These are phyloP conservation scores for Teunomyces funiuensis DNA, from an alignment of 805 yeast species.

Conservation along the genomic window DNA sequence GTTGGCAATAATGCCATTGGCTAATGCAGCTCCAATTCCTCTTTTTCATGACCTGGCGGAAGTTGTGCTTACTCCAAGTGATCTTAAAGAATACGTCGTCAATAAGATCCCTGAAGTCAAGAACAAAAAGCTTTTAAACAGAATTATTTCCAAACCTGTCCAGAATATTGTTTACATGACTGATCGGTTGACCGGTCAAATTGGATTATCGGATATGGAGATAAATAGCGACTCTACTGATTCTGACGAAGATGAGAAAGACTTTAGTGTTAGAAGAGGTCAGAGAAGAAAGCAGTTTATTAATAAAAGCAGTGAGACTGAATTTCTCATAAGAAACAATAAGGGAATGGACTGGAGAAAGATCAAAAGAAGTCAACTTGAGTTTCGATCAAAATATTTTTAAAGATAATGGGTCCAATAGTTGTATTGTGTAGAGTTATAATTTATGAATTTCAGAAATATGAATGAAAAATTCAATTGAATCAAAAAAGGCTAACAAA, in stretches of 20 bases:
- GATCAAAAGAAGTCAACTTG: not conserved
- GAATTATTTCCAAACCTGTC: conserved; percentile 9
- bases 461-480: too few species aligned
- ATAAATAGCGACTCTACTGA: conserved; percentile 6
- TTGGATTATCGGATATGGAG: not conserved
- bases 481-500: too few species aligned
- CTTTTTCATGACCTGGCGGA: conserved; percentile 10
- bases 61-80: conserved; percentile 8
- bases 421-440: too few species aligned
- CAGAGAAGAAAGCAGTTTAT: not conserved
- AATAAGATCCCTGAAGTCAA: conserved; percentile 2
- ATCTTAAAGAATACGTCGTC: conserved; percentile 4
- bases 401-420: too few species aligned
- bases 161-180: conserved; percentile 8
- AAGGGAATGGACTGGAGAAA: not conserved
- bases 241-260: conserved; percentile 4
- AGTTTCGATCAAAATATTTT: not conserved
- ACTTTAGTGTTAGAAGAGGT: not conserved
- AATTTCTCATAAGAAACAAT: not conserved
- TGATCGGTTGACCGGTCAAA: conserved; percentile 7
- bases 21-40: conserved; percentile 2
- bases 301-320: not conserved
- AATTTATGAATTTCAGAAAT: too few species aligned
- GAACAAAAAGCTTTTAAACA: conserved; percentile 8
- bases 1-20: not conserved